A percentile compares a stretch with the other conserved stretches of the same genome.
phyloP scores from a whole-genome alignment of 148 eudicot genomes.

The Chenopodium album region DNA sequence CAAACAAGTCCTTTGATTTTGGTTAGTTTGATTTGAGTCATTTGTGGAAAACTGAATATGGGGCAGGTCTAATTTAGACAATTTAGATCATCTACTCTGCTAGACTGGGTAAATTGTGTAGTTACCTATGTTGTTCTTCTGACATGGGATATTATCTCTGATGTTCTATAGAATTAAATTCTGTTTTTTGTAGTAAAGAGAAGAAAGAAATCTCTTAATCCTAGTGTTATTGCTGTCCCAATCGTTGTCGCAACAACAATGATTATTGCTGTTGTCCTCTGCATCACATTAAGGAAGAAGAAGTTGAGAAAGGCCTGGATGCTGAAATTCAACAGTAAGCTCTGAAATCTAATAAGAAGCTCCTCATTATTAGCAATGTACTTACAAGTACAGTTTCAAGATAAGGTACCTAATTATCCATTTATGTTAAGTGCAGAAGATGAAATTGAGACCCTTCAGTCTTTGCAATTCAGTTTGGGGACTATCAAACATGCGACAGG shows the following conservation, averaged over 20 bases:
- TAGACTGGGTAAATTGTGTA: background rate
- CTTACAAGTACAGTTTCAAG: background rate
- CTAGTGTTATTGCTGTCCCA: slow-evolving; percentile 18
- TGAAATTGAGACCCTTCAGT: slow-evolving; percentile 23
- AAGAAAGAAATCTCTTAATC: slow-evolving; percentile 18
- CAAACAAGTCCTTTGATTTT: background rate
- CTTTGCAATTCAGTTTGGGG: slow-evolving; percentile 29
- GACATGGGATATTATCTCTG: background rate
- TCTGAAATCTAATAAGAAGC: background rate
- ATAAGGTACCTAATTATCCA: background rate
- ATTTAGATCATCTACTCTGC: background rate
- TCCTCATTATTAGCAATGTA: background rate
- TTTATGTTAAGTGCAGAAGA: slow-evolving; percentile 15
- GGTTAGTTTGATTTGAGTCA: background rate
- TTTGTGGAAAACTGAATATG: background rate
- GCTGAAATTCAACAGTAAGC: slow-evolving; percentile 26
- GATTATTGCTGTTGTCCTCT: background rate
- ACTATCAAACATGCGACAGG: slow-evolving; percentile 24
- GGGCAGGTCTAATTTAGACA: background rate
- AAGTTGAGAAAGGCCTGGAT: slow-evolving; percentile 13
- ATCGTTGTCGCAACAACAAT: slow-evolving; percentile 10
- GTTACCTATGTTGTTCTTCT: background rate
- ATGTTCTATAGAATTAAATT: background rate
- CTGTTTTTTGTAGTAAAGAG: slow-evolving; percentile 1
- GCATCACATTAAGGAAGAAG: slow-evolving; percentile 19